Evolutionary conservation across 2,329 filamentous ascomycete species (phyloP).

Genomic region (Cercospora beticola): DNA sequence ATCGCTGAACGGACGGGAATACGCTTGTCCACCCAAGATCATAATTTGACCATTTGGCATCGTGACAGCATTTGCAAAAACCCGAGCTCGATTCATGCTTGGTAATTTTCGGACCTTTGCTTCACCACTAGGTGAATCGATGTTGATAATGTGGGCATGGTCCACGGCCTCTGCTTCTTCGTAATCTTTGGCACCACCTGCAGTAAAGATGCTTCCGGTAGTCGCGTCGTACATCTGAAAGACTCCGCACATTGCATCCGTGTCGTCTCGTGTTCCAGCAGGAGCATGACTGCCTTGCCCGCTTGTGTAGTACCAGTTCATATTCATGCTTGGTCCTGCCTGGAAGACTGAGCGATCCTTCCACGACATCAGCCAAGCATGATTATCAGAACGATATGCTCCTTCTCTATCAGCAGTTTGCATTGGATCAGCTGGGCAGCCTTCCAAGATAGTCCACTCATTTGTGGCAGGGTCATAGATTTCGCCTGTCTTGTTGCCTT

Average conservation of each 20-base stretch:
- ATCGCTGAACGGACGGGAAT: constrained; percentile 22
- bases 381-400: constrained; percentile 52
- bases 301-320: constrained; percentile 58
- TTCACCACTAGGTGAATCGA: constrained; percentile 35
- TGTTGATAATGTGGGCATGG: constrained; percentile 53
- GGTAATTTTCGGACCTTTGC: not conserved
- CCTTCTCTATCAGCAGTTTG: constrained; percentile 40
- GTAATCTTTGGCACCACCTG: constrained; percentile 53
- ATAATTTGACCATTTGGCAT: constrained; percentile 39
- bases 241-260: constrained; percentile 57
- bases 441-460: not conserved
- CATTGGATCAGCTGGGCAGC: constrained; percentile 5
- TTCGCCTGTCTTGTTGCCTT: not conserved
- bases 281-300: constrained; percentile 44
- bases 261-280: constrained; percentile 49
- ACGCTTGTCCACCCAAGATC: constrained; percentile 35
- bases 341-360: constrained; percentile 53
- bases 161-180: constrained; percentile 43
- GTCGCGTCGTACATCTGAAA: constrained; percentile 58
- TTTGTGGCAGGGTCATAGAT: not conserved
- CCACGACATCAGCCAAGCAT: constrained; percentile 45
- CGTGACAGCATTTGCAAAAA: constrained; percentile 30
- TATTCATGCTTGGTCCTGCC: constrained; percentile 54
- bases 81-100: constrained; percentile 34
- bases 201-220: constrained; percentile 54